Evolutionary conservation across 805 yeast species (phyloP).

Genomic region (Pichia exigua): DNA sequence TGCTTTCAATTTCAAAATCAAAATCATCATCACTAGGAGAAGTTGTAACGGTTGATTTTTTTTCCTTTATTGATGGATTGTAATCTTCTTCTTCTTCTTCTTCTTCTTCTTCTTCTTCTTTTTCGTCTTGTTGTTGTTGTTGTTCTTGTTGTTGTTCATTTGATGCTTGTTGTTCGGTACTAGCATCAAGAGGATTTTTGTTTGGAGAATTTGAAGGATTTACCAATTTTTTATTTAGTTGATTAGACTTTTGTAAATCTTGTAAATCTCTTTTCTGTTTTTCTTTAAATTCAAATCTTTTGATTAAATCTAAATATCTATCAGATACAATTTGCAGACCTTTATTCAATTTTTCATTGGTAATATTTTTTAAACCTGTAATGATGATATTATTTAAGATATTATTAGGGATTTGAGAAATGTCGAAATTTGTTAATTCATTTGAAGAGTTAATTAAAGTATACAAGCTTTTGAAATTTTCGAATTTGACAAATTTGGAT

Average conservation of each 20-base stretch:
- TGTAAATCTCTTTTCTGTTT: background rate
- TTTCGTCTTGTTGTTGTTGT: no score
- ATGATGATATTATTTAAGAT: constrained; percentile 58
- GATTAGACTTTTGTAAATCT: background rate
- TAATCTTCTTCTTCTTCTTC: constrained; percentile 22
- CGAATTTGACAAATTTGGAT: constrained; percentile 30
- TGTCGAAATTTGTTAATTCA: constrained; percentile 59
- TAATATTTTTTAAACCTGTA: constrained; percentile 53
- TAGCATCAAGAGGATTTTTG: no score
- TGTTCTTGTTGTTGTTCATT: no score
- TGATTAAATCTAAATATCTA: constrained; percentile 47
- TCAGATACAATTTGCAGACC: constrained; percentile 65
- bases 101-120: background rate
- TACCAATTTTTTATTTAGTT: background rate
- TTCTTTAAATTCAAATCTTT: constrained; percentile 9
- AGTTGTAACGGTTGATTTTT: no score
- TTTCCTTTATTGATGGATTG: constrained; percentile 7
- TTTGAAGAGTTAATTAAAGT: constrained; percentile 55
- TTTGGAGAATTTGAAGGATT: no score
- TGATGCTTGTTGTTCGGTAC: no score
- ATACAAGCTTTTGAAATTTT: constrained; percentile 56
- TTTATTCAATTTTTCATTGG: constrained; percentile 44
- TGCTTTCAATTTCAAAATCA: constrained; percentile 19
- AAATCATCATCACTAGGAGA: constrained; percentile 12
- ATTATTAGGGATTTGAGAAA: constrained; percentile 57